Percentiles rank a stretch among this genome's conserved stretches.
Conservation (phyloP, 805 yeast genomes). For the Saccharomycopsis oosterbeekiorum region DNA sequence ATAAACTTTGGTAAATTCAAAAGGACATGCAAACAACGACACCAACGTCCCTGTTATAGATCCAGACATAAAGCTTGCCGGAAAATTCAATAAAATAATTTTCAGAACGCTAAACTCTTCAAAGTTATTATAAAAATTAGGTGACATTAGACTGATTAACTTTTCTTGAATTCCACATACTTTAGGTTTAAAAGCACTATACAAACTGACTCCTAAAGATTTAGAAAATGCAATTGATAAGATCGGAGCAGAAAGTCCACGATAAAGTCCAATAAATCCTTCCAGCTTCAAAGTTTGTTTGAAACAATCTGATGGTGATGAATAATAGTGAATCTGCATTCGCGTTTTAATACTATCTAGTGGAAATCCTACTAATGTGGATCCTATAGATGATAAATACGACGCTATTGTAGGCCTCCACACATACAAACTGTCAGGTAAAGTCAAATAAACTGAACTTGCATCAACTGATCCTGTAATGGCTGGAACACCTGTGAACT, state of each 20-base stretch:
- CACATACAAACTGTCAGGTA: constrained; percentile 41
- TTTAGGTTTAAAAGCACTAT: constrained; percentile 43
- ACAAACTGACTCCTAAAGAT: constrained; percentile 56
- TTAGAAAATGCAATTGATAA: constrained; percentile 55
- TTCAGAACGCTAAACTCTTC: neutral
- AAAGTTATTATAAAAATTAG: neutral
- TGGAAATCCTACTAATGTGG: constrained; percentile 73
- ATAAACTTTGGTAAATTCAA: constrained; percentile 73
- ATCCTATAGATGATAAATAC: constrained; percentile 48
- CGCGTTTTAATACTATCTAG: constrained; percentile 80
- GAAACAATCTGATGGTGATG: constrained; percentile 48
- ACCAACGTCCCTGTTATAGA: constrained; percentile 55
- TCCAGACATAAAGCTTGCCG: constrained; percentile 49
- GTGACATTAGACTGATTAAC: constrained; percentile 18
- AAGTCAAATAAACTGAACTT: constrained; percentile 31
- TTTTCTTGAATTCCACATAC: constrained; percentile 4
- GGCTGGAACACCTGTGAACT: constrained; percentile 34
- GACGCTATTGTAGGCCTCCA: constrained; percentile 53
- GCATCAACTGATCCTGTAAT: constrained; percentile 47
- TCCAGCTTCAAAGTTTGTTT: constrained; percentile 45
- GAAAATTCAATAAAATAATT: constrained; percentile 30
- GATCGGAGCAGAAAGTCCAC: constrained; percentile 72
- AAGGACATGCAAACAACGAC: constrained; percentile 66
- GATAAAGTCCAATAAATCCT: constrained; percentile 61
- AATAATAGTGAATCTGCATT: constrained; percentile 67